Base-by-base conservation (phyloP, 257 asterid genomes). In the Nicotiana sylvestris region DNA sequence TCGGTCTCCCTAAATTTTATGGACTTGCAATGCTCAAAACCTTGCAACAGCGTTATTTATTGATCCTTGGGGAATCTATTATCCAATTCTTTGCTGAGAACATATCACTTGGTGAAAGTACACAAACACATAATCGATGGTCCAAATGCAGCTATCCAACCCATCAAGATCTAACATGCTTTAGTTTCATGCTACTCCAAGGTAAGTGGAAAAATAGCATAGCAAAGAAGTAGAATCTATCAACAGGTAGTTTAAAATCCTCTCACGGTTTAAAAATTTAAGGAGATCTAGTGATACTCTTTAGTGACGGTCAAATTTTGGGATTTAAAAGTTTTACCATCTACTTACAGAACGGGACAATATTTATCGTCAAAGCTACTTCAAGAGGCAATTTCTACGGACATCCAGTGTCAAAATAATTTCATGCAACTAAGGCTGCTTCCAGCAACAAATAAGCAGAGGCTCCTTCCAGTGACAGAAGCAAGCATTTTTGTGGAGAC, bases 101-200 rank as follows among this genome's bases (percentile, higher is more conserved):
- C 46, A 51, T 76, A 76, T 15, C 57, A 2, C 17, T 9, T 27
- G 46, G 29, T 76, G 46, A 76, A 74, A 37, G 17, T 2, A 18
- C 80, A 76, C 65, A 49, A 51, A 76, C 17, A 51, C 46, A 76
- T 49, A 51, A 76, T 76, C 8, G 8, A 49, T 16, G 65, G 53
- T 76, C 80, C 80, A 76, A 76, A 49, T 76, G 80, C 80, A 76
- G 46, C 46, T 76, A 76, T 51, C 65, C 46, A 76, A 76, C 29
- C 65, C 29, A 10, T 49, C 16, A 51, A 74, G 79, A 53, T 49
- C 37, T 13, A 49, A 49, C 39, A 49, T 51, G 64, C 5, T 76
- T 76, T 15, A 51, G 80, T 51, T 76, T 76, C 43, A 76, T 2
- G 29, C 46, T 7, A 51, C 46, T 29, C 29, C 27, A 29, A 51